These are phyloP conservation scores for Rubroshorea leprosula DNA, from an alignment of 345 rosid genomes.

Conservation along the genomic window DNA sequence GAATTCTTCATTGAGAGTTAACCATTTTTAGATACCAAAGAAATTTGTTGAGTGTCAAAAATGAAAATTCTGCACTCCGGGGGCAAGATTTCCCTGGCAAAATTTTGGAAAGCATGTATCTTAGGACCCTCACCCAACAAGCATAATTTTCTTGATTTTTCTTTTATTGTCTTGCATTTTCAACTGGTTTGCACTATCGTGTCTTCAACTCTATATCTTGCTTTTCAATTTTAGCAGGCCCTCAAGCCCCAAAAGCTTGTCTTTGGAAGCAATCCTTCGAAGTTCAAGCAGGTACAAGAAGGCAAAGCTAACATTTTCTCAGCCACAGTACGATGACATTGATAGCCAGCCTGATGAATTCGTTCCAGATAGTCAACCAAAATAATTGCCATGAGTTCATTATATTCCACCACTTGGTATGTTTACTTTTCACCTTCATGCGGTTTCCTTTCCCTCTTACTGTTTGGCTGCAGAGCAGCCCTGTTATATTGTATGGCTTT, in stretches of 20 bases:
- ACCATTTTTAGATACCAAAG: too few species aligned
- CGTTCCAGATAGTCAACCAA: conserved; percentile 46
- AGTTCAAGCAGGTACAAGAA: conserved; percentile 52
- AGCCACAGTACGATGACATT: conserved; percentile 27
- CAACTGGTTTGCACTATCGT: background rate
- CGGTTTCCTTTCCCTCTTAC: background rate
- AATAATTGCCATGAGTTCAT: background rate
- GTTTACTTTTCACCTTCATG: background rate
- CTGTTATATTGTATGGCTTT: too few species aligned
- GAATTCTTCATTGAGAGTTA: too few species aligned
- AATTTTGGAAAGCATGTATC: too few species aligned
- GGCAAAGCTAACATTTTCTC: conserved; percentile 46
- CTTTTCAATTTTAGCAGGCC: conserved; percentile 21
- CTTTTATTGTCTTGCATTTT: too few species aligned
- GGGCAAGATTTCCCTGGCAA: too few species aligned
- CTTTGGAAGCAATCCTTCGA: conserved; percentile 37
- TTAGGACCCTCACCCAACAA: too few species aligned
- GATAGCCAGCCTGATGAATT: conserved; percentile 43
- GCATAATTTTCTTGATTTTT: background rate
- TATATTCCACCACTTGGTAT: too few species aligned
- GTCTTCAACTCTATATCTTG: background rate
- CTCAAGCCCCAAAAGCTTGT: conserved; percentile 18
- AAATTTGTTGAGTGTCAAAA: too few species aligned
- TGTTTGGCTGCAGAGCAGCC: too few species aligned
- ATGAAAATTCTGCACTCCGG: too few species aligned